phyloP scores from a whole-genome alignment of 2,329 filamentous ascomycete species.

The Diaporthe vexans region DNA sequence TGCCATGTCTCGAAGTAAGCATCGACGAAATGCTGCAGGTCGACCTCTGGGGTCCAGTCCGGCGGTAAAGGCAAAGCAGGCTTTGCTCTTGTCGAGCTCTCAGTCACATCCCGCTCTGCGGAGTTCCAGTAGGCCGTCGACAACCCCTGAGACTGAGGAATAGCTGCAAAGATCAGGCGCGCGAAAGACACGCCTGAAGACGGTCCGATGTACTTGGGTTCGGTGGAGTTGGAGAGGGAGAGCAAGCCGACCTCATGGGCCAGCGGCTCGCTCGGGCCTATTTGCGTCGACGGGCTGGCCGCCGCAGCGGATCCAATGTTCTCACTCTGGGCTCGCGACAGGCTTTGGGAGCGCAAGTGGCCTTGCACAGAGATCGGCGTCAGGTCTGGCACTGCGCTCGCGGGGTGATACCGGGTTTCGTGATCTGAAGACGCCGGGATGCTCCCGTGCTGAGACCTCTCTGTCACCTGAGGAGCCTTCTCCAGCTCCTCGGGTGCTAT shows the following conservation, averaged over 20 bases:
- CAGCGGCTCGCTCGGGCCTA: slow-evolving; percentile 43
- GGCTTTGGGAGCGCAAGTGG: slow-evolving; percentile 9
- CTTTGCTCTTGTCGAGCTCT: background rate
- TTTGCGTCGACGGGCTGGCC: slow-evolving; percentile 38
- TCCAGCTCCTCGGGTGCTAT: slow-evolving; percentile 46
- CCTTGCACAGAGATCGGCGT: slow-evolving; percentile 5
- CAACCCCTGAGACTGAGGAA: slow-evolving; percentile 42
- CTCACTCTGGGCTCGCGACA: slow-evolving; percentile 9
- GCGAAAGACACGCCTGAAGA: slow-evolving; percentile 47
- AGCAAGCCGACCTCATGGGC: slow-evolving; percentile 47
- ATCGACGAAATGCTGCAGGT: slow-evolving; percentile 43
- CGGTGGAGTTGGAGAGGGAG: slow-evolving; percentile 45
- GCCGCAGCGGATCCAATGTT: slow-evolving; percentile 2
- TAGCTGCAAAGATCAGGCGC: slow-evolving; percentile 46
- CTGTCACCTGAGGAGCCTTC: slow-evolving; percentile 36
- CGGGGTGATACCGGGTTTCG: background rate
- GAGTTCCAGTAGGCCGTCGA: slow-evolving; percentile 36
- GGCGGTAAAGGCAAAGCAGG: slow-evolving; percentile 33
- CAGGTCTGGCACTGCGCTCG: slow-evolving; percentile 17
- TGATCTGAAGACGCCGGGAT: slow-evolving; percentile 2
- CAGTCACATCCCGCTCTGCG: background rate
- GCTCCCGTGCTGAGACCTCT: slow-evolving; percentile 9
- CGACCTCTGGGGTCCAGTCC: slow-evolving; percentile 42
- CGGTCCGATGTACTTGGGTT: slow-evolving; percentile 48
- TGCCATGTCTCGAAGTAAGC: slow-evolving; percentile 48